phyloP scores from a whole-genome alignment of 345 rosid genomes.

The Bruguiera gymnorhiza region DNA sequence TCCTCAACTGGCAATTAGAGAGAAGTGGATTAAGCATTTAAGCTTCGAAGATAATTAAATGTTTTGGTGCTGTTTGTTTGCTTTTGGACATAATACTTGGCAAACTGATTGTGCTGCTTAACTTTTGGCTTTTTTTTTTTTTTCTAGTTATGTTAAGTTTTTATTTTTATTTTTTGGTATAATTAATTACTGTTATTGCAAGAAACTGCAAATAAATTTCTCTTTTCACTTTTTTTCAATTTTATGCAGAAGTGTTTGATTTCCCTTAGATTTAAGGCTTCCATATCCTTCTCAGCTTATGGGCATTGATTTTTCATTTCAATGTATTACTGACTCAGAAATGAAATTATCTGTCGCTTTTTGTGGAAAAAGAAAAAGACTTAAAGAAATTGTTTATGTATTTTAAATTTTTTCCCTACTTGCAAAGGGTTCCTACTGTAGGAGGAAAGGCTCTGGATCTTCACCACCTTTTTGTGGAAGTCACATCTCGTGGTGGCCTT shows the following conservation, averaged over 20 bases:
- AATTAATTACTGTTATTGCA: background rate
- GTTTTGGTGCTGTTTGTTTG: background rate
- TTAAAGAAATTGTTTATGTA: background rate
- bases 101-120: background rate
- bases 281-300: background rate
- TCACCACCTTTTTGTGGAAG: constrained; percentile 80
- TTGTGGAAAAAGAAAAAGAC: background rate
- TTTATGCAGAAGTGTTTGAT: background rate
- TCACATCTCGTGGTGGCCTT: constrained; percentile 84
- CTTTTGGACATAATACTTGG: background rate
- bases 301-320: background rate
- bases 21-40: too few relatives aligned
- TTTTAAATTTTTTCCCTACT: background rate
- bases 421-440: constrained; percentile 71
- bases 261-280: background rate
- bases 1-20: background rate
- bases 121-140: background rate
- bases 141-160: background rate
- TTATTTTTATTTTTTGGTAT: background rate
- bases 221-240: background rate
- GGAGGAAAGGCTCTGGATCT: constrained; percentile 78
- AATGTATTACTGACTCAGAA: background rate
- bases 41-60: background rate
- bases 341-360: background rate
- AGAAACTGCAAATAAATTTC: background rate